These are phyloP conservation scores for Carpinus fangiana DNA, from an alignment of 306 rosid species.

Conservation along the genomic window DNA sequence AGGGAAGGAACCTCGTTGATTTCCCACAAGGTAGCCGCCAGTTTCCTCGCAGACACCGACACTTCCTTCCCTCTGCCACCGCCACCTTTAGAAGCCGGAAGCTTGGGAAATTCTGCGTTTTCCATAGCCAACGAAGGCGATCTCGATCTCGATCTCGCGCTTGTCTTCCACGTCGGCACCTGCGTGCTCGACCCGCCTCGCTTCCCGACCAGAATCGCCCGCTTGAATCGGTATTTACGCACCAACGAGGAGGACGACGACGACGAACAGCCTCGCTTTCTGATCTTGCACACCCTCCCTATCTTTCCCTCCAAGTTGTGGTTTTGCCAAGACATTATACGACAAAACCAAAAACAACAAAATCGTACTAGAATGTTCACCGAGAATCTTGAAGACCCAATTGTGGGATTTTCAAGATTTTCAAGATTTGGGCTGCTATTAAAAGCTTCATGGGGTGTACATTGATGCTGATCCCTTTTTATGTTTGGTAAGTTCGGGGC, in stretches of 20 bases:
- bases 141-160: background rate
- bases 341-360: background rate
- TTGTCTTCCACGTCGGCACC: conserved; percentile 70
- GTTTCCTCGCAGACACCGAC: conserved; percentile 70
- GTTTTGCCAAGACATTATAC: conserved; percentile 53
- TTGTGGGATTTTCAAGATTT: conserved; percentile 24
- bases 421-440: conserved; percentile 24
- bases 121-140: conserved; percentile 24
- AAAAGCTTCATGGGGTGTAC: background rate
- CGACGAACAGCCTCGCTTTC: conserved; percentile 64
- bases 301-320: conserved; percentile 10
- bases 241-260: conserved; percentile 59
- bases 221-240: conserved; percentile 51
- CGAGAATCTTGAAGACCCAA: conserved; percentile 29
- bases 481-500: conserved; percentile 38
- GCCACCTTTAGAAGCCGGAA: conserved; percentile 30
- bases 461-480: background rate
- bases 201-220: conserved; percentile 53
- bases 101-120: conserved; percentile 12
- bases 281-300: conserved; percentile 48
- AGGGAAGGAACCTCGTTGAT: conserved; percentile 51
- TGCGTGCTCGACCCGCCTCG: conserved; percentile 68
- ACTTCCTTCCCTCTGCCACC: conserved; percentile 45
- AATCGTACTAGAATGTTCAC: background rate
- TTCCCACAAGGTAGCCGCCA: conserved; percentile 85